Conservation (phyloP, 1,139 yeast species). For the Scheffersomyces segobiensis region DNA sequence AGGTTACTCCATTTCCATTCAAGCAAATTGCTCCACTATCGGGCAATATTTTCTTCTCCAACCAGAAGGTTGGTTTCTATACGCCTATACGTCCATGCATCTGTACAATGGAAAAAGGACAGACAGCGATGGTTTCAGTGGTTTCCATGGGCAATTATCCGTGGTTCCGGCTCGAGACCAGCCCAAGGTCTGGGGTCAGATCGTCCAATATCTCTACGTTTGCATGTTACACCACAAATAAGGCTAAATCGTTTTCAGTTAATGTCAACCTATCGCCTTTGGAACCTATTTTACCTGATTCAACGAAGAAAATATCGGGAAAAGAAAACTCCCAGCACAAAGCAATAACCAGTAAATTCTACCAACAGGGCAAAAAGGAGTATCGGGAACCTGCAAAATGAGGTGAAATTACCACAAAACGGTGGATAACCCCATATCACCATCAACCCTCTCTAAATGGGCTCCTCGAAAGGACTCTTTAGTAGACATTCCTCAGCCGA, state of each 20-base stretch:
- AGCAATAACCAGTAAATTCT: neutral
- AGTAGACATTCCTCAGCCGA: neutral
- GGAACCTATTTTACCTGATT: neutral
- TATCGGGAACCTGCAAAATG: neutral
- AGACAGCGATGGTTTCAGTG: neutral
- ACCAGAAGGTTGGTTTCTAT: neutral
- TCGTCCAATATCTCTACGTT: neutral
- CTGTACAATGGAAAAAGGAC: neutral
- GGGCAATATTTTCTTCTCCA: neutral
- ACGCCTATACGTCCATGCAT: neutral
- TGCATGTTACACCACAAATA: neutral
- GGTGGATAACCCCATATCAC: neutral
- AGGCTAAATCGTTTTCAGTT: neutral
- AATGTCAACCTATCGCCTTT: neutral
- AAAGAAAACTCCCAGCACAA: neutral
- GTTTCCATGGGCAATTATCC: neutral
- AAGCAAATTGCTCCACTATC: neutral
- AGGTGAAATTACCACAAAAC: neutral
- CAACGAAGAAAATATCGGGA: neutral
- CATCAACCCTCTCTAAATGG: neutral
- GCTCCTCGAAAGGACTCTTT: neutral
- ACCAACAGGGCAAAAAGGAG: neutral
- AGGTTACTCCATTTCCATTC: neutral
- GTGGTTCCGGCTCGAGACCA: neutral
- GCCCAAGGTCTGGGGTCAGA: neutral